Base-by-base conservation (phyloP, 2,329 filamentous ascomycete species). In the Pseudonectria buxi region DNA sequence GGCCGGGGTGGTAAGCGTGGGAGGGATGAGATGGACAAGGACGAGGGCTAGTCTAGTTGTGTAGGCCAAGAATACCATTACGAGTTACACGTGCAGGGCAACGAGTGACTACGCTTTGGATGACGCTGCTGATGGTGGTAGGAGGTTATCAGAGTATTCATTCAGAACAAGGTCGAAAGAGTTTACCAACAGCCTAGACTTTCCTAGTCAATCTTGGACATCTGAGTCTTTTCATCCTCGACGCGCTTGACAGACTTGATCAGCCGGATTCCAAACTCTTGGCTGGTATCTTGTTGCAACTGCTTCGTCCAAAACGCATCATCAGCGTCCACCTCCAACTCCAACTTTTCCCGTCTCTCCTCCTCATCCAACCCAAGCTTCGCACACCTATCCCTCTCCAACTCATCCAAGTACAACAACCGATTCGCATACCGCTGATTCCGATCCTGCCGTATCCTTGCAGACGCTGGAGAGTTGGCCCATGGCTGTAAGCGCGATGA, bases 401-500 rank as follows among this genome's bases (percentile, higher is more conserved):
- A 57, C 37, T 66, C 57, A 11, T 67, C 58, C 4, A 68, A 48
- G 29, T 64, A 50, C 13, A 52, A 47, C 3, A 61, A 52, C 0
- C 65, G 59, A 6, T 53, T 47, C 0, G 58, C 57, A 32, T 67
- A 69, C 1, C 57, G 57, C 39, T 60, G 51, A 31, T 59, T 51
- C n/a, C 63, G 53, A 40, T 68, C 61, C 7, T 54, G 52, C 7
- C 64, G 58, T 6, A 67, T 62, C 16, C 64, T 56, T 24, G 62
- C 57, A 0, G 64, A 68, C 1, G 45, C 77, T 81, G 24, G 85
- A 74, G 6, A 86, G 65, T 47, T 86, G 82, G 0, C 81, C 81
- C 0, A 81, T 86, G 29, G 86, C 74, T 0, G 81, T 83, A 33
- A 87, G 75, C 26, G 84, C 85, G 42, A 87, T 83, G 39, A 87